A percentile compares a stretch with the other conserved stretches of the same genome.
phyloP scores from a whole-genome alignment of 2,329 filamentous ascomycete species.

The Epichloe aotearoae region DNA sequence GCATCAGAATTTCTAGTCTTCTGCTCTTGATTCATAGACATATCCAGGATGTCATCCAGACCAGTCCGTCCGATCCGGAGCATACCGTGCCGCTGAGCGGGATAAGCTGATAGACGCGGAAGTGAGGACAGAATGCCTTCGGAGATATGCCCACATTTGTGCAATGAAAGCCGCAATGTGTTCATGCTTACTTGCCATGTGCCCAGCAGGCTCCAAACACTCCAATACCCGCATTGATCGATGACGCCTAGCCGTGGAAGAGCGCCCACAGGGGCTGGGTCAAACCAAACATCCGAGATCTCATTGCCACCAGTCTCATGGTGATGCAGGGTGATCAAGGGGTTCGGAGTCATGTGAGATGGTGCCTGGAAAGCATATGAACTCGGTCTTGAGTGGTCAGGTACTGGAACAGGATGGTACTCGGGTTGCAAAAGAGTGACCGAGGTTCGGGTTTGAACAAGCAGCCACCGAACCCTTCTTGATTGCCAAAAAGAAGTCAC shows the following conservation, averaged over 20 bases:
- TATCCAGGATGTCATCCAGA: constrained; percentile 11
- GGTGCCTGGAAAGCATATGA: constrained; percentile 15
- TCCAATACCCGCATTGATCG: constrained; percentile 54
- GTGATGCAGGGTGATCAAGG: constrained; percentile 37
- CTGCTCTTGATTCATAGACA: constrained; percentile 6
- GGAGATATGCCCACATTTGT: constrained; percentile 30
- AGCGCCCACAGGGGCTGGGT: constrained; percentile 32
- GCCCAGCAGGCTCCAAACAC: constrained; percentile 46
- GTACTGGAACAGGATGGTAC: constrained; percentile 26
- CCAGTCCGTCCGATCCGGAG: constrained; percentile 25
- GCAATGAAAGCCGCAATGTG: constrained; percentile 19
- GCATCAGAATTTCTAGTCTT: neutral
- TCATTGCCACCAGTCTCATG: constrained; percentile 38
- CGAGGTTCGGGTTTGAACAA: constrained; percentile 38
- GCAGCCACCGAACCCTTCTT: constrained; percentile 33
- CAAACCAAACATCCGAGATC: constrained; percentile 54
- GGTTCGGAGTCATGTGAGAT: constrained; percentile 43
- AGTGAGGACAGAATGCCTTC: constrained; percentile 24
- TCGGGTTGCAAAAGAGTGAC: constrained; percentile 40
- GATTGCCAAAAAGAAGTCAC: constrained; percentile 24
- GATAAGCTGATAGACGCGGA: constrained; percentile 16
- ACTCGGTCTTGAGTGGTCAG: constrained; percentile 8
- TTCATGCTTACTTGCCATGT: constrained; percentile 21
- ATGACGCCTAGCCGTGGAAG: constrained; percentile 52
- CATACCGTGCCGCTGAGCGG: constrained; percentile 28